Base-by-base conservation (phyloP, 2,329 filamentous ascomycete genomes). In the Xylariaceae sp. region DNA sequence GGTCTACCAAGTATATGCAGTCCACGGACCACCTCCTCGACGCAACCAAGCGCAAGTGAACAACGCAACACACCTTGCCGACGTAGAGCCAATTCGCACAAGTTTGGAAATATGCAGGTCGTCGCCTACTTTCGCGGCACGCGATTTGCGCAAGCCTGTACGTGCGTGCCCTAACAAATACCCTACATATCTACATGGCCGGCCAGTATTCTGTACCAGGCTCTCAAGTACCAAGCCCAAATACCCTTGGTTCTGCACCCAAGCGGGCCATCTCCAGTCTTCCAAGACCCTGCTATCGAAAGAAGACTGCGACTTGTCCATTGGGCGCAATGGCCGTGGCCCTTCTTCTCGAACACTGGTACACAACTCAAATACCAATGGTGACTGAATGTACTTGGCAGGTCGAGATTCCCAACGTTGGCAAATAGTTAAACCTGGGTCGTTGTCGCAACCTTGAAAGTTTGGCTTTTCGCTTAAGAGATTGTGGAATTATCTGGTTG, bases 1-100 rank as follows among this genome's bases (percentile, higher is more conserved):
- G n/a, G n/a, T n/a, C n/a, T 24, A 24, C 11, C 11, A 24, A 23
- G 27, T n/a, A n/a, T n/a, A 33, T 6, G 31, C 31, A 41, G 33
- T 18, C 34, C 31, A 47, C 41, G 43, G 40, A 40, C 40, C 43
- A 36, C 46, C 39, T 46, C 43, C 18, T 41, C 29, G 33, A 39
- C 39, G 38, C 29, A 48, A 43, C 46, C 40, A 46, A 47, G 41
- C 44, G 31, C 31, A 31, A 35, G 41, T 37, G 36, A 47, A 47
- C 45, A 47, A 47, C 44, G 45, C 45, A 47, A 47, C 44, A 40
- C 41, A 47, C 45, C 43, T 46, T 38, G 37, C 36, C 34, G 38
- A 31, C 31, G 15, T 35, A 38, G 30, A 21, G 41, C 30, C 31
- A 35, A 42, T 47, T 36, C 32, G 38, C 34, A 40, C 41, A 31